These are phyloP conservation scores for Tuber melanosporum DNA, from an alignment of 495 filamentous ascomycete species.

Conservation along the genomic window DNA sequence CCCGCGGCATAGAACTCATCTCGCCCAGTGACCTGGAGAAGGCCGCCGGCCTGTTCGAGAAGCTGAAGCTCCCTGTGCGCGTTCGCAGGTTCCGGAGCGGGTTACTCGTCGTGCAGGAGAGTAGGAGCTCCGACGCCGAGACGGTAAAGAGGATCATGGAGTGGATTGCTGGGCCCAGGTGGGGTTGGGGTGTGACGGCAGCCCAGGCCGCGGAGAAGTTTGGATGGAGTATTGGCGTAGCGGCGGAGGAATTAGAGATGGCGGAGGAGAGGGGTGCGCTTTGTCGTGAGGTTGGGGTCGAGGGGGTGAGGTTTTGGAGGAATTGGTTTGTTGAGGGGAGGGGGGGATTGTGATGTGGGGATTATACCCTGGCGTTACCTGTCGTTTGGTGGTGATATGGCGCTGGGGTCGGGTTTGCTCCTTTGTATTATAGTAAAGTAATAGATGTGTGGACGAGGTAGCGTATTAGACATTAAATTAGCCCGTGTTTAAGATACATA, in stretches of 20 bases:
- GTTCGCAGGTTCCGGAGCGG: conserved; percentile 85
- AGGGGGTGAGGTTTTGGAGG: conserved; percentile 75
- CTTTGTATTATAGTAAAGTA: not conserved
- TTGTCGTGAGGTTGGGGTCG: conserved; percentile 76
- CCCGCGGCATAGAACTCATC: conserved; percentile 86
- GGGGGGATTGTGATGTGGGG: not conserved
- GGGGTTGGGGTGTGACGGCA: conserved; percentile 80
- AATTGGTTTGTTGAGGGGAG: conserved; percentile 48
- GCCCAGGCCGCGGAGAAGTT: conserved; percentile 85
- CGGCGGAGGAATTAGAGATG: conserved; percentile 93
- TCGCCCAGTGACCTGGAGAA: conserved; percentile 88
- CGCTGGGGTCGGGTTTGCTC: not conserved
- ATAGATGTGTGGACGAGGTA: not conserved
- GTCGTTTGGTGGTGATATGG: not conserved
- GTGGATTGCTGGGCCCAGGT: conserved; percentile 53
- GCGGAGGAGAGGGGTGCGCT: conserved; percentile 79
- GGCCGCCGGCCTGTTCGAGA: conserved; percentile 81
- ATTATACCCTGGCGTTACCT: not conserved
- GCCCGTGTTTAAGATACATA: not conserved
- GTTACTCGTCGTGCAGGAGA: conserved; percentile 81
- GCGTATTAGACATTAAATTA: not conserved
- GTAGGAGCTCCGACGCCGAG: conserved; percentile 84
- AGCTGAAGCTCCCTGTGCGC: conserved; percentile 76
- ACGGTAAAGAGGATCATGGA: conserved; percentile 67
- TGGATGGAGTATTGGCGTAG: conserved; percentile 98